Evolutionary conservation across 2,329 filamentous ascomycete species (phyloP).

Genomic region (Diaporthe sp.): DNA sequence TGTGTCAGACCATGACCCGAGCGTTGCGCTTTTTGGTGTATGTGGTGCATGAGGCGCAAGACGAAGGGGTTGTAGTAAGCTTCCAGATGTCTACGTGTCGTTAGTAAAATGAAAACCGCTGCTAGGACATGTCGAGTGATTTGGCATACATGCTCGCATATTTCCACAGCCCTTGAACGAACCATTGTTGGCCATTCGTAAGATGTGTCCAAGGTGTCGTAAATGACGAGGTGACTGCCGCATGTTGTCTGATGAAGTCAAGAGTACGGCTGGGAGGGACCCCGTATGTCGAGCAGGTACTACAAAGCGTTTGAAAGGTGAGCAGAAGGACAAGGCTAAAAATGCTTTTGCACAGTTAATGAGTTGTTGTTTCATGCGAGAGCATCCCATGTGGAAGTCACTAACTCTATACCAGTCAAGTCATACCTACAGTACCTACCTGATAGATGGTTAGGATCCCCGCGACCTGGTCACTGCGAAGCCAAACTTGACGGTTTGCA

Average conservation of each 20-base stretch:
- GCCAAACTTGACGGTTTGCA: too few species aligned
- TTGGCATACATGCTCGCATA: background rate
- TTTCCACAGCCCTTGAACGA: background rate
- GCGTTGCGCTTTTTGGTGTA: constrained; percentile 73
- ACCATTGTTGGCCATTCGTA: background rate
- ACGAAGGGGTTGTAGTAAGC: background rate
- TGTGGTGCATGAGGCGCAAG: constrained; percentile 55
- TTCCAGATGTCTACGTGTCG: background rate
- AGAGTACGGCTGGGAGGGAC: background rate
- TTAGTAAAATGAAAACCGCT: background rate
- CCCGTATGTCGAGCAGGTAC: background rate
- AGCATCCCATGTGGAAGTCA: too few species aligned
- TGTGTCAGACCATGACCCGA: constrained; percentile 79
- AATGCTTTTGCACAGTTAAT: too few species aligned
- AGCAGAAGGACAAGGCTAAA: background rate
- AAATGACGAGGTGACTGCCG: too few species aligned
- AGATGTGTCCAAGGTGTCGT: background rate
- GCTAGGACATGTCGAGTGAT: background rate
- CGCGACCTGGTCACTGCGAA: too few species aligned
- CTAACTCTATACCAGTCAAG: too few species aligned
- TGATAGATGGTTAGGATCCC: too few species aligned
- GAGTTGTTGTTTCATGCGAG: too few species aligned
- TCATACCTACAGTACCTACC: too few species aligned
- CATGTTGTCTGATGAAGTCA: too few species aligned
- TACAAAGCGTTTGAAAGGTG: background rate